Conservation (phyloP, 2,329 filamentous ascomycete species). For the Coniochaeta ligniaria region DNA sequence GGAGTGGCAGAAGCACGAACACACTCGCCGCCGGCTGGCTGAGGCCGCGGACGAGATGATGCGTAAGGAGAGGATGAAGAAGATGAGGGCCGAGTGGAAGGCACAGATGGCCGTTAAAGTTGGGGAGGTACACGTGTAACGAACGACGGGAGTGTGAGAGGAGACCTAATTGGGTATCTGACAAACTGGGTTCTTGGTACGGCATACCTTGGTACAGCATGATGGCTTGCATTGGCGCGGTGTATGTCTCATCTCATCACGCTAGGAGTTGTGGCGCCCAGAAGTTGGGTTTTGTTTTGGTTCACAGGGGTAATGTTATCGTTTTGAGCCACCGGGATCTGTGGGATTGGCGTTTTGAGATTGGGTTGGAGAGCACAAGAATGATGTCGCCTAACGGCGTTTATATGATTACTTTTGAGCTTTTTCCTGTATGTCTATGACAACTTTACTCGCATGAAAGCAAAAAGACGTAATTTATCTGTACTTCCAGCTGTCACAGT, state of each 20-base stretch:
- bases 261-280: neutral
- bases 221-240: neutral
- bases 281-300: neutral
- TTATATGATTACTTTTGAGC: neutral
- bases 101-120: conserved; percentile 10
- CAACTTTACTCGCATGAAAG: too few species aligned
- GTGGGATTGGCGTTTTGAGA: neutral
- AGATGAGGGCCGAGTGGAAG: conserved; percentile 29
- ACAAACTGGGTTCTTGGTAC: neutral
- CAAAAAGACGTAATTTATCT: neutral
- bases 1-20: conserved; percentile 45
- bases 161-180: neutral
- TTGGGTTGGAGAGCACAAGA: neutral
- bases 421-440: neutral
- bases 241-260: neutral
- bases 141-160: neutral
- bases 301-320: neutral
- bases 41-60: conserved; percentile 39
- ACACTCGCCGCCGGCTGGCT: conserved; percentile 38
- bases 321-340: neutral
- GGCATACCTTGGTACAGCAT: neutral
- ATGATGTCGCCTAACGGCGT: neutral
- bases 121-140: neutral
- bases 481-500: neutral
- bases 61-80: conserved; percentile 33